Conservation (phyloP, 257 asterid genomes). For the Primulina tabacum region DNA sequence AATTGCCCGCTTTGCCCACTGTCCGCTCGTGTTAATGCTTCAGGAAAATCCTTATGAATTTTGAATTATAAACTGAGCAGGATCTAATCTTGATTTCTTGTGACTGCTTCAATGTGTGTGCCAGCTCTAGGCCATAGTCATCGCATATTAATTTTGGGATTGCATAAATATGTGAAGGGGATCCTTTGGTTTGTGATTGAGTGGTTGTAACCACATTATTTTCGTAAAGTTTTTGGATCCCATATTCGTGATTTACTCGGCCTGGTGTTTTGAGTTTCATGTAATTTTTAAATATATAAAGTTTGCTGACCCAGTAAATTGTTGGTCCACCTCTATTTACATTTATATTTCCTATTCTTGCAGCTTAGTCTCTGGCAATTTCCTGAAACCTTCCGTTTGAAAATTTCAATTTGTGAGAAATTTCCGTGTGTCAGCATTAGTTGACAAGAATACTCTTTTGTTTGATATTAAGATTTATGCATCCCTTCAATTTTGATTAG, state of each 20-base stretch:
- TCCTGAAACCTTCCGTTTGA: neutral
- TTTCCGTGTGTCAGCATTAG: neutral
- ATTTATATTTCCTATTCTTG: too few relatives aligned
- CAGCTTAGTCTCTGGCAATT: neutral
- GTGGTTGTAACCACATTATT: neutral
- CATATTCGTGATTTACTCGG: conserved; percentile 1
- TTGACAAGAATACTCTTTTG: neutral
- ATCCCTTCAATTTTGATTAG: neutral
- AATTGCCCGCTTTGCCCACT: neutral
- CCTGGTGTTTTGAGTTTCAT: neutral
- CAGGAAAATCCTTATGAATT: conserved; percentile 7
- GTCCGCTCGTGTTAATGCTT: neutral
- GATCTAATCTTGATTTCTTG: conserved; percentile 24
- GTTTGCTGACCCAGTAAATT: neutral
- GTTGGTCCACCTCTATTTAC: neutral
- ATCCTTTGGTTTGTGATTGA: neutral
- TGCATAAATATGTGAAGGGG: too few relatives aligned
- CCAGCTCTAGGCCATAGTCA: neutral
- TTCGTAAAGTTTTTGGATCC: conserved; percentile 10
- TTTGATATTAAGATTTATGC: neutral
- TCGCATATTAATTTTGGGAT: neutral
- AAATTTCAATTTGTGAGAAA: neutral
- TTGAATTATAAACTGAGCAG: conserved; percentile 19
- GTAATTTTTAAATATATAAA: conserved; percentile 3
- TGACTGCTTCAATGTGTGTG: neutral